Evolutionary conservation across 108 stramenopile genomes (phyloP).

Genomic region (Cyclotella kingstonii): DNA sequence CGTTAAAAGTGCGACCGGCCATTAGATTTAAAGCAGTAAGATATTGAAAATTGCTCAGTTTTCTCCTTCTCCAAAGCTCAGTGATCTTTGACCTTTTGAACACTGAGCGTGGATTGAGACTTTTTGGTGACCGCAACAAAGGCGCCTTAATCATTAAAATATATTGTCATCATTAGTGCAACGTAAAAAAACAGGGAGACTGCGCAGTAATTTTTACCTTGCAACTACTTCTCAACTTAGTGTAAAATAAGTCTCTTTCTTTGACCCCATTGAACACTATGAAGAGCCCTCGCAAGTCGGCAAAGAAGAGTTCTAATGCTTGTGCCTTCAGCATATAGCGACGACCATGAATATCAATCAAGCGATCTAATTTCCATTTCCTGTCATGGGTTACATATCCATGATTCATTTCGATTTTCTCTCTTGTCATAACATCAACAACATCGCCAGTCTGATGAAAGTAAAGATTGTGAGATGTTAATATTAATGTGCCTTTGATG

Average conservation of each 20-base stretch:
- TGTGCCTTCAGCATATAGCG: slow-evolving; percentile 88
- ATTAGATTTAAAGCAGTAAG: slow-evolving; percentile 89
- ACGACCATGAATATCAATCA: slow-evolving; percentile 84
- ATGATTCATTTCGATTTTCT: slow-evolving; percentile 29
- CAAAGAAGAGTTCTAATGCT: slow-evolving; percentile 92
- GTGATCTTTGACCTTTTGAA: slow-evolving; percentile 72
- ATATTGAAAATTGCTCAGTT: slow-evolving; percentile 80
- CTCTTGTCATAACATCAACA: slow-evolving; percentile 72
- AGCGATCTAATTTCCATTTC: slow-evolving; percentile 71
- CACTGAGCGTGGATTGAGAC: slow-evolving; percentile 69
- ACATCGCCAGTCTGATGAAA: slow-evolving; percentile 66
- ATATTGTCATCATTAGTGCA: background rate
- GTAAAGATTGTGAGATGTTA: slow-evolving; percentile 80
- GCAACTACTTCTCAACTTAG: slow-evolving; percentile 74
- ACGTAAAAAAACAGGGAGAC: too few species aligned
- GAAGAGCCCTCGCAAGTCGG: slow-evolving; percentile 81
- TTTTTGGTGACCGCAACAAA: slow-evolving; percentile 72
- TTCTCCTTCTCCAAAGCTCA: slow-evolving; percentile 73
- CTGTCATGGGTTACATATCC: slow-evolving; percentile 29
- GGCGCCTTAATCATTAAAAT: slow-evolving; percentile 49
- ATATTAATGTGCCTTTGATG: slow-evolving; percentile 59
- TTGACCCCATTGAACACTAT: slow-evolving; percentile 79
- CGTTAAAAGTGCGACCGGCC: slow-evolving; percentile 94
- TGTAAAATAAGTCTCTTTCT: slow-evolving; percentile 75
- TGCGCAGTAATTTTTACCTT: slow-evolving; percentile 49